Evolutionary conservation across 208 protist genomes (phyloP).

Genomic region (Crithidia brevicula): DNA sequence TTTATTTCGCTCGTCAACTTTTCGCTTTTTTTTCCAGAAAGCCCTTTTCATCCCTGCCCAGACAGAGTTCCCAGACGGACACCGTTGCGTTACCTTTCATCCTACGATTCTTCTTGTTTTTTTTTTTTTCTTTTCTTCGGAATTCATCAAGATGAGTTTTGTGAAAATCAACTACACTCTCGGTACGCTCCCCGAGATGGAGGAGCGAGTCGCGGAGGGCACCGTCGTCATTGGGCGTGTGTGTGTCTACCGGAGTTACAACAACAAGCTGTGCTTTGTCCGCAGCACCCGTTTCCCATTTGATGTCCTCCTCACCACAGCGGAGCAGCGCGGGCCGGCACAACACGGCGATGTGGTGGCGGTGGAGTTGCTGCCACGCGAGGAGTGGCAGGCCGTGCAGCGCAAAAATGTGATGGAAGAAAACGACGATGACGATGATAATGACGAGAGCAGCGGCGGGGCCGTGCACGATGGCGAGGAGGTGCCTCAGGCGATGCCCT

Average conservation of each 20-base stretch:
- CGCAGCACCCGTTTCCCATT: conserved; percentile 44
- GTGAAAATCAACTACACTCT: conserved; percentile 36
- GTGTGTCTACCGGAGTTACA: conserved; percentile 45
- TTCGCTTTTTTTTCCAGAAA: no score
- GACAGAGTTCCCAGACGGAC: no score
- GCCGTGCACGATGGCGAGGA: not conserved
- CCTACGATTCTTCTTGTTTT: not conserved
- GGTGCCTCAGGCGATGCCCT: conserved; percentile 25
- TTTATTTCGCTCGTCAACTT: no score
- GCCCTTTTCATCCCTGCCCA: no score
- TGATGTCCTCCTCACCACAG: conserved; percentile 58
- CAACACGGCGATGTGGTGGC: conserved; percentile 76
- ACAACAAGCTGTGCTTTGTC: conserved; percentile 52
- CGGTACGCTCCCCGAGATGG: conserved; percentile 44
- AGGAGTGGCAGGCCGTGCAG: conserved; percentile 15
- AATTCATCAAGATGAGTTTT: not conserved
- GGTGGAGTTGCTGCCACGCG: conserved; percentile 43
- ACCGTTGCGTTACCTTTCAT: no score
- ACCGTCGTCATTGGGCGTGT: conserved; percentile 64
- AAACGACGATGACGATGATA: not conserved
- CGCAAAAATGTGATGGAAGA: not conserved
- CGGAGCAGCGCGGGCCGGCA: conserved; percentile 32
- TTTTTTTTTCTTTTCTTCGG: not conserved
- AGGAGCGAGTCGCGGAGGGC: conserved; percentile 50
- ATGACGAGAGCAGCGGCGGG: conserved; percentile 1